These are phyloP conservation scores for Cicer bijugum DNA, from an alignment of 306 rosid genomes.

Conservation along the genomic window DNA sequence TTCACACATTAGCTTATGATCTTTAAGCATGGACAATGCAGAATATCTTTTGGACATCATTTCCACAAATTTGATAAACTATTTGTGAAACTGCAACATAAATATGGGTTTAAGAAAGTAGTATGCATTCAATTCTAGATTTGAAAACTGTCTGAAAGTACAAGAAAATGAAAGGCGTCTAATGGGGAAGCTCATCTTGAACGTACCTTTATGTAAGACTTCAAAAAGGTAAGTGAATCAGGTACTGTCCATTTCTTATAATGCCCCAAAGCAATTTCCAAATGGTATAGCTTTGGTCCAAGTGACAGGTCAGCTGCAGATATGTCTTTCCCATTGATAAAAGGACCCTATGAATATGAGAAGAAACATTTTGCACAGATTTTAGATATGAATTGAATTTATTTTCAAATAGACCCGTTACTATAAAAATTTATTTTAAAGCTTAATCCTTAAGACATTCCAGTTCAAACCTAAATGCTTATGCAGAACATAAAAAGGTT, in stretches of 20 bases:
- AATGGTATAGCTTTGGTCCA: conserved; percentile 87
- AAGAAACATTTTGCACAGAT: conserved; percentile 1
- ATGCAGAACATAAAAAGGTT: background rate
- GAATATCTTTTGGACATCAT: conserved; percentile 5
- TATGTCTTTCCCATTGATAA: conserved; percentile 75
- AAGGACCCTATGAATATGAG: conserved; percentile 75
- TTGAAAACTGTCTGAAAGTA: background rate
- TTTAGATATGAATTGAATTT: background rate
- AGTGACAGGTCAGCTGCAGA: conserved; percentile 85
- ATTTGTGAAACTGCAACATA: background rate
- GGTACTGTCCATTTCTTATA: conserved; percentile 82
- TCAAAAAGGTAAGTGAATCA: conserved; percentile 67
- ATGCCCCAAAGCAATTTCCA: conserved; percentile 88
- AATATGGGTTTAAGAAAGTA: background rate
- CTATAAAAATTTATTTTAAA: no score
- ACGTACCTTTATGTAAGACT: conserved; percentile 77
- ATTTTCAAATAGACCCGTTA: no score
- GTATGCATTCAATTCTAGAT: background rate
- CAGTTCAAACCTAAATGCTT: no score
- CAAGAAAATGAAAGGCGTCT: conserved; percentile 16
- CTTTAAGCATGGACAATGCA: conserved; percentile 16
- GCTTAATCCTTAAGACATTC: no score
- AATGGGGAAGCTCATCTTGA: conserved; percentile 31
- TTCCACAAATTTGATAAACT: conserved; percentile 14
- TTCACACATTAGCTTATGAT: background rate